phyloP scores from a whole-genome alignment of 1,139 yeast genomes.

The Meyerozyma elateridarum region DNA sequence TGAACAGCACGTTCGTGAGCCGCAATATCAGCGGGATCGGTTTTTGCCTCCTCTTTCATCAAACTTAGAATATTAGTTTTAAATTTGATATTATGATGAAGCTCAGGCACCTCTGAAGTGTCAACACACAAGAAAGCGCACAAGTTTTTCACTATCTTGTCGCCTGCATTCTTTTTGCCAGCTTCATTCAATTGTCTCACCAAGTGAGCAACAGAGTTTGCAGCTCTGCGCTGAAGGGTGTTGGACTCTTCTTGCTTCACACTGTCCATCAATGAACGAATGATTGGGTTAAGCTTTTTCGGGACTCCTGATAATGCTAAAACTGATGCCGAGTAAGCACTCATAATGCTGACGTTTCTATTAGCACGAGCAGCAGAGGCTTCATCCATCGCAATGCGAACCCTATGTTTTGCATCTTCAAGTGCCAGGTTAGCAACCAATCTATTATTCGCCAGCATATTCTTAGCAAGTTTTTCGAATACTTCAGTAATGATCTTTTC shows the following conservation, averaged over 20 bases:
- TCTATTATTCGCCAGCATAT: slow-evolving; percentile 67
- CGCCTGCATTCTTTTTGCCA: slow-evolving; percentile 71
- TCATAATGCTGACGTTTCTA: slow-evolving; percentile 60
- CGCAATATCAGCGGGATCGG: slow-evolving; percentile 64
- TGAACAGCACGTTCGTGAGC: slow-evolving; percentile 61
- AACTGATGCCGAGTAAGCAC: slow-evolving; percentile 74
- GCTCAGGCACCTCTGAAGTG: slow-evolving; percentile 94
- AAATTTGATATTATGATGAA: slow-evolving; percentile 58
- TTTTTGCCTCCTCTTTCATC: slow-evolving; percentile 70
- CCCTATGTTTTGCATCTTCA: slow-evolving; percentile 74
- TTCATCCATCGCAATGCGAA: slow-evolving; percentile 62
- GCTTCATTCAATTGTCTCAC: slow-evolving; percentile 51
- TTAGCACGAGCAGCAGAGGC: slow-evolving; percentile 52
- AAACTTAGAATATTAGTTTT: slow-evolving; percentile 65
- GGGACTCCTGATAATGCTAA: slow-evolving; percentile 67
- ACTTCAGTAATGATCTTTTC: slow-evolving; percentile 62
- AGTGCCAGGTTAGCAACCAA: slow-evolving; percentile 69
- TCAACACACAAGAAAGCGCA: slow-evolving; percentile 95
- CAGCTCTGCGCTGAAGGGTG: slow-evolving; percentile 67
- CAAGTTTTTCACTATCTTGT: slow-evolving; percentile 82
- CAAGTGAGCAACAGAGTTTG: slow-evolving; percentile 62
- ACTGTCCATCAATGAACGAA: slow-evolving; percentile 90
- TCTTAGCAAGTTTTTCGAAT: slow-evolving; percentile 59
- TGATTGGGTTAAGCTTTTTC: slow-evolving; percentile 80
- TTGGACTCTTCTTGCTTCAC: slow-evolving; percentile 70